Conservation (phyloP, 495 filamentous ascomycete species). For the Hapsidospora chrysogenum region DNA sequence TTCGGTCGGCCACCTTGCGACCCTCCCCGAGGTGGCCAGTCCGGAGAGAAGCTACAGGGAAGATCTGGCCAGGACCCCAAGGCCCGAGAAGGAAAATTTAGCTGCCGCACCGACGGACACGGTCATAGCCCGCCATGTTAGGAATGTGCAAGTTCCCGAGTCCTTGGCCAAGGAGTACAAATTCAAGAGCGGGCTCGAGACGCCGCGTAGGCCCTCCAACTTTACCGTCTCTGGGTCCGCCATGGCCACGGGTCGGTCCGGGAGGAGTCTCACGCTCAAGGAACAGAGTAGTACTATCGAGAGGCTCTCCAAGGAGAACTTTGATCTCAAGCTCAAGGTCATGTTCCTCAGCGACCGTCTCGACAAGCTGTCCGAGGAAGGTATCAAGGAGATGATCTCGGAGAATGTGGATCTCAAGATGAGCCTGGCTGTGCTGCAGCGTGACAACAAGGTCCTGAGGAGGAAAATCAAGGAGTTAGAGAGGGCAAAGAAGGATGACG, state of each 20-base stretch:
- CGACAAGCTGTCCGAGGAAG: conserved; percentile 86
- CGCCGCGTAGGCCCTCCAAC: conserved; percentile 37
- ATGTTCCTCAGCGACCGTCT: conserved; percentile 90
- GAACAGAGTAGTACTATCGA: conserved; percentile 96
- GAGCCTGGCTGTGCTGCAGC: conserved; percentile 66
- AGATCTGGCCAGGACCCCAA: conserved; percentile 25
- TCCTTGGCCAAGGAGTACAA: conserved; percentile 75
- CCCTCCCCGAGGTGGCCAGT: conserved; percentile 27
- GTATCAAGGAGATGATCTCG: conserved; percentile 89
- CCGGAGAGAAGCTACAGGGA: conserved; percentile 8
- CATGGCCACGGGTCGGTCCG: conserved; percentile 37
- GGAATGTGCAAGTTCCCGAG: conserved; percentile 78
- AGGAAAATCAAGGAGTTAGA: conserved; percentile 71
- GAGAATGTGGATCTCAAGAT: conserved; percentile 95
- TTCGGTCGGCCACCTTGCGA: conserved; percentile 27
- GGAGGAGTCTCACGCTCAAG: conserved; percentile 78
- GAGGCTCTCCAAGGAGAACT: conserved; percentile 87
- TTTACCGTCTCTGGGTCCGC: conserved; percentile 22
- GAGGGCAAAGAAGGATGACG: conserved; percentile 61
- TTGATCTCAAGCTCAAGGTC: conserved; percentile 93
- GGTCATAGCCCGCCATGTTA: conserved; percentile 70
- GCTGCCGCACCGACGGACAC: conserved; percentile 63
- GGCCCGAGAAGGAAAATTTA: conserved; percentile 26
- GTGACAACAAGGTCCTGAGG: conserved; percentile 70
- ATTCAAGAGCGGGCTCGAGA: conserved; percentile 33